Conservation (phyloP, 139 green algal species). For the Haematococcus sp. region DNA sequence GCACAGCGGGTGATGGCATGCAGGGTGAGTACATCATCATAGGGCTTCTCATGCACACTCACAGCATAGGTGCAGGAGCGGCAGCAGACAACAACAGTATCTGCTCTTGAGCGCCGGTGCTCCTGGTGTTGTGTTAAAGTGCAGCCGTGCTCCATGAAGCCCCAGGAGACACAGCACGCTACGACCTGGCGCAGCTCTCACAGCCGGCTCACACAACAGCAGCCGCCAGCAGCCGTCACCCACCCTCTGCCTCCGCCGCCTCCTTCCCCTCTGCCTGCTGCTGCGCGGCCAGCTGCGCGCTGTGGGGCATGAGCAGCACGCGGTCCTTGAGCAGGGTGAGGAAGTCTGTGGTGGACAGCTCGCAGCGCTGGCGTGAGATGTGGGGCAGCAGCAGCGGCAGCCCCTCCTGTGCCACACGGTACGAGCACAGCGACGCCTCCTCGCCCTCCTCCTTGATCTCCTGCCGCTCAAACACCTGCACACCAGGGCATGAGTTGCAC, state of each 20-base stretch:
- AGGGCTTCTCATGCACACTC: no score
- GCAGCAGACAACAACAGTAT: no score
- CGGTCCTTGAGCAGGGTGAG: conserved; percentile 52
- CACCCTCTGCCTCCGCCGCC: conserved; percentile 6
- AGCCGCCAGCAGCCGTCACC: no score
- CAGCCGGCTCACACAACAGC: neutral
- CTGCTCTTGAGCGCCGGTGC: no score
- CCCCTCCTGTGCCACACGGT: conserved; percentile 87
- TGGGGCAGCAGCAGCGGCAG: conserved; percentile 77
- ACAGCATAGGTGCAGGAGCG: no score
- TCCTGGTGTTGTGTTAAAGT: no score
- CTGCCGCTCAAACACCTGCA: conserved; percentile 86
- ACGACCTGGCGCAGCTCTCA: no score
- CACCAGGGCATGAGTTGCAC: neutral
- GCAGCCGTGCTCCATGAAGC: no score
- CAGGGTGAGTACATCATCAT: no score
- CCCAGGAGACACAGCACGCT: no score
- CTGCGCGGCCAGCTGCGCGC: neutral
- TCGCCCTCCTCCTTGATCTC: conserved; percentile 45
- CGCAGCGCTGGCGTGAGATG: conserved; percentile 66
- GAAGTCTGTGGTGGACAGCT: conserved; percentile 54
- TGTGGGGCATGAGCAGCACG: conserved; percentile 34
- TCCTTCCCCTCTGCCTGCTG: conserved; percentile 8
- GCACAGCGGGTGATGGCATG: no score
- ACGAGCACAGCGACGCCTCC: conserved; percentile 72